Evolutionary conservation across 176 grass and related monocot genomes (phyloP), one percentile per base, ranked within the genome.

Genomic region (Tillandsia fasciculata): DNA sequence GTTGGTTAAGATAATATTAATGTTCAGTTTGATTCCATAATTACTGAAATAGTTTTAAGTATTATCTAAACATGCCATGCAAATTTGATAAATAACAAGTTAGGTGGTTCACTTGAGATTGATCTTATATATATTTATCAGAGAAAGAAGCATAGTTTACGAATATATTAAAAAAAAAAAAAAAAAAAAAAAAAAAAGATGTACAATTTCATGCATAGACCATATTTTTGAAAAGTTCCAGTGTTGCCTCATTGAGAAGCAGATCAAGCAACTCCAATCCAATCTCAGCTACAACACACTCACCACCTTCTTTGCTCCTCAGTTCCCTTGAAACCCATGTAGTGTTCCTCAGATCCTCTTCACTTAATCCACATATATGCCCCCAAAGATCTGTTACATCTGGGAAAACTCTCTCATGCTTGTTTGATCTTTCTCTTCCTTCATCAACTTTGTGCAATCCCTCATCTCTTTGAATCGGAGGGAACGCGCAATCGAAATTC

Each of bases 241-340:
- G 69, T 6, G 71, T 9, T 61, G 68, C 24, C 27, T 91, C 85
- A 15, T 9, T n/a, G 5, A 88, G 49, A 48, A 92, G 70, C 18
- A 72, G 64, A 57, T 85, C 79, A 52, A 88, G 66, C 22, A 85
- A 52, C 5, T 17, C 76, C 3, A 42, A 18, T 3, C 49, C 85
- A 10, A 88, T 64, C 13, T 65, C 73, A 0, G 73, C 63, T 47
- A 53, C 77, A 1, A 78, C 33, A 18, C 75, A 14, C 18, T 12
- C 20, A 11, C 2, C 67, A 26, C 59, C 75, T 77, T 77, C 53
- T 20, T 51, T 17, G 28, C 53, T 69, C 52, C 47, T 50, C 48
- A 11, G 33, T 22, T 72, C 70, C 10, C 63, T 76, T 2, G 26
- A 1, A 8, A 27, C 2, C 88, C 84, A 84, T 6, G 50, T 24